These are phyloP conservation scores for Euphorbia corollata DNA, from an alignment of 441 rosid species.

Conservation along the genomic window DNA sequence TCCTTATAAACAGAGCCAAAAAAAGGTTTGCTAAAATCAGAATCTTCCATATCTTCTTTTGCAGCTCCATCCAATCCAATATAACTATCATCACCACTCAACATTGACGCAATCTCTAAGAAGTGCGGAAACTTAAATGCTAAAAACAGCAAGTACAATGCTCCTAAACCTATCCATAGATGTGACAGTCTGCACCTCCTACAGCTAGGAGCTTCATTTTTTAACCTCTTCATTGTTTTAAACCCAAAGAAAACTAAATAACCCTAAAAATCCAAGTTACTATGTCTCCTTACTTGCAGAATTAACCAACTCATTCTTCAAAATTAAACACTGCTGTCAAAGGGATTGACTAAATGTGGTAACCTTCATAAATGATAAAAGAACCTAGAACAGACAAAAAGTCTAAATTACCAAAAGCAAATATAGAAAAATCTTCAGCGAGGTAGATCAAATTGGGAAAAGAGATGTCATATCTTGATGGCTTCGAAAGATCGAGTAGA, in stretches of 20 bases:
- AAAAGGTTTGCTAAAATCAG: slow-evolving; percentile 48
- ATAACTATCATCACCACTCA: slow-evolving; percentile 62
- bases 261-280: slow-evolving; percentile 17
- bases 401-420: slow-evolving; percentile 1
- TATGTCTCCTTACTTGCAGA: slow-evolving; percentile 14
- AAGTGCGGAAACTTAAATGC: slow-evolving; percentile 77
- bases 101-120: slow-evolving; percentile 52
- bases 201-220: slow-evolving; percentile 41
- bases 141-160: slow-evolving; percentile 63
- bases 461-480: slow-evolving; percentile 13
- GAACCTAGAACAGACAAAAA: neutral
- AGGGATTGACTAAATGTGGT: neutral
- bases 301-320: slow-evolving; percentile 2
- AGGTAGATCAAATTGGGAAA: slow-evolving; percentile 17
- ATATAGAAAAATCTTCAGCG: slow-evolving; percentile 8
- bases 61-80: slow-evolving; percentile 40
- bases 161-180: slow-evolving; percentile 51
- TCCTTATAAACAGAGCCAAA: slow-evolving; percentile 58
- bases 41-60: slow-evolving; percentile 34
- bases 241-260: slow-evolving; percentile 2
- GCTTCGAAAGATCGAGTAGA: slow-evolving; percentile 16
- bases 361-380: neutral
- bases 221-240: slow-evolving; percentile 62
- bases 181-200: slow-evolving; percentile 78
- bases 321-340: neutral